phyloP scores from a whole-genome alignment of 2,329 filamentous ascomycete genomes.

The Pseudogymnoascus sp. region DNA sequence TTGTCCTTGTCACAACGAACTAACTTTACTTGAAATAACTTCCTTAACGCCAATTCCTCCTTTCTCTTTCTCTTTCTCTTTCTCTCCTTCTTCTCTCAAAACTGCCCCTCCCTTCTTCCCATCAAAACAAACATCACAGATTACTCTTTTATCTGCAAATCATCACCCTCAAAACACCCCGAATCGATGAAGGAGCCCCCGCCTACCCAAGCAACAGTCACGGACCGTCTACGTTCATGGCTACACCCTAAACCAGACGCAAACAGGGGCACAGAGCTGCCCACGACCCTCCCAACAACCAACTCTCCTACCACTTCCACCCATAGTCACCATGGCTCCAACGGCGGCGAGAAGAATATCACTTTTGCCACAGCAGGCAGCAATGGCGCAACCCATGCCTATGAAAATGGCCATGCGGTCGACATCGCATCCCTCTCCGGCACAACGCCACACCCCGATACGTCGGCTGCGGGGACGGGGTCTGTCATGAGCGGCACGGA shows the following conservation, averaged over 20 bases:
- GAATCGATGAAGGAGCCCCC: slow-evolving; percentile 5
- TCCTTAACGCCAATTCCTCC: not conserved
- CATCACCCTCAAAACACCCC: not conserved
- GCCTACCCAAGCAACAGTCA: not conserved
- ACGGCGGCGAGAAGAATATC: not conserved
- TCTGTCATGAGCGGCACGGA: slow-evolving; percentile 41
- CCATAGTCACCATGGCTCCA: not conserved
- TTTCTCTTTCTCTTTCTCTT: not conserved
- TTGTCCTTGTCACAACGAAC: not conserved
- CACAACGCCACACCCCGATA: not conserved
- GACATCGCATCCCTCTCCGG: not conserved
- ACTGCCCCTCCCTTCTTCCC: not conserved
- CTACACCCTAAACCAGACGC: not conserved
- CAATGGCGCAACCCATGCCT: not conserved
- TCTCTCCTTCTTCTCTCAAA: not conserved
- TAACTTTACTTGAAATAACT: not conserved
- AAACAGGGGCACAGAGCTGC: not conserved
- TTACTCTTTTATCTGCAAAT: not conserved
- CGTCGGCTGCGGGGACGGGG: slow-evolving; percentile 43
- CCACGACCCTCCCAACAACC: not conserved
- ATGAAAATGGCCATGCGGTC: not conserved
- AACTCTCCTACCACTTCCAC: not conserved
- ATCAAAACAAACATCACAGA: not conserved
- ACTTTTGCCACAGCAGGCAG: not conserved
- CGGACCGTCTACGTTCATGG: slow-evolving; percentile 1